Evolutionary conservation across 768 basidiomycete genomes (phyloP).

Genomic region (Psilocybe cyanescens): DNA sequence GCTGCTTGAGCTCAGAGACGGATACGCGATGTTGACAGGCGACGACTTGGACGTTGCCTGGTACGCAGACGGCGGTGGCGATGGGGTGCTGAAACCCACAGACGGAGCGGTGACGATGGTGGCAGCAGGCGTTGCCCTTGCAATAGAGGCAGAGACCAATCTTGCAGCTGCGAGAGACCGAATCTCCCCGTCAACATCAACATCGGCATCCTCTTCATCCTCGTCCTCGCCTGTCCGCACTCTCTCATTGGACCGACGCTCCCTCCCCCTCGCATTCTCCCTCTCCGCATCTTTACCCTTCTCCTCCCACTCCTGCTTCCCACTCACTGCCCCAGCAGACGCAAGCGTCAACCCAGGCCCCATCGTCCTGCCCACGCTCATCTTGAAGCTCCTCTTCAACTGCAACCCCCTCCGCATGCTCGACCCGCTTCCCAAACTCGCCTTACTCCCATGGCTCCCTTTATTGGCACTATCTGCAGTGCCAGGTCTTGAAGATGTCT

Average conservation of each 20-base stretch:
- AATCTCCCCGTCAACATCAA: conserved; percentile 11
- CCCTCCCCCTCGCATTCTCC: background rate
- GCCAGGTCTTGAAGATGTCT: no score
- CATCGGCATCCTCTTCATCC: background rate
- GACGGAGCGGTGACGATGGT: conserved; percentile 15
- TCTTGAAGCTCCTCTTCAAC: conserved; percentile 26
- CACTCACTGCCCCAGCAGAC: conserved; percentile 9
- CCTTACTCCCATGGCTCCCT: no score
- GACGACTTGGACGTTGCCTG: background rate
- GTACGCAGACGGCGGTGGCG: conserved; percentile 4
- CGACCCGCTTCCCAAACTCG: no score
- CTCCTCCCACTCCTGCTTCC: background rate
- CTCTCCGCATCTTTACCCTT: background rate
- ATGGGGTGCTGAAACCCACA: background rate
- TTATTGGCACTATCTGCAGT: no score
- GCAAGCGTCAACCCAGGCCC: conserved; percentile 23
- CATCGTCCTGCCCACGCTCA: conserved; percentile 26
- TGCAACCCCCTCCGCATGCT: conserved; percentile 10
- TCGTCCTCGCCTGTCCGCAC: background rate
- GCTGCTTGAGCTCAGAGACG: background rate
- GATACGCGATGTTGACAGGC: background rate
- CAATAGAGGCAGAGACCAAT: conserved; percentile 22
- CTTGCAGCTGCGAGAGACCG: conserved; percentile 16
- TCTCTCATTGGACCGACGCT: background rate
- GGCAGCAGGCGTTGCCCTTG: conserved; percentile 18